Percentiles rank a stretch among this genome's conserved stretches.
These are phyloP conservation scores for Larix kaempferi DNA, from an alignment of 75 land plant species.

Conservation along the genomic window DNA sequence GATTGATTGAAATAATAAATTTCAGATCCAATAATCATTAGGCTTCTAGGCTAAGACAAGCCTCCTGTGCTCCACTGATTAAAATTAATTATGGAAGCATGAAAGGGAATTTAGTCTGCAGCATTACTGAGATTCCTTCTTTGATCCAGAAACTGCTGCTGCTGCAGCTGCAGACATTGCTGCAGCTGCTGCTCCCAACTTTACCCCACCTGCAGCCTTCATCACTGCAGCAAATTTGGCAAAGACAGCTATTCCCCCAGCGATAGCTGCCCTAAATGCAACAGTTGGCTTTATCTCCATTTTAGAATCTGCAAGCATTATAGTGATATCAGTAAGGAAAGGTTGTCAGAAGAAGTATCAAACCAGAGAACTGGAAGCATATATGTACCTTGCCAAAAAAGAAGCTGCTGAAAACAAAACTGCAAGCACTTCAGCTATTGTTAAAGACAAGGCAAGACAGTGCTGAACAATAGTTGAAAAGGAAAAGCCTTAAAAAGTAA, in stretches of 20 bases:
- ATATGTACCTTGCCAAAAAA: neutral
- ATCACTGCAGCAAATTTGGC: slow-evolving; percentile 51
- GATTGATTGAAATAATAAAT: neutral
- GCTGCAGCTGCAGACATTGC: slow-evolving; percentile 66
- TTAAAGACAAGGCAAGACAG: no score
- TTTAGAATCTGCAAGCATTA: slow-evolving; percentile 8
- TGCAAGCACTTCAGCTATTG: neutral
- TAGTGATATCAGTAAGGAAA: neutral
- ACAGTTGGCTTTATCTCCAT: slow-evolving; percentile 55
- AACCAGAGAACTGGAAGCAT: neutral
- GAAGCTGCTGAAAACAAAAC: neutral
- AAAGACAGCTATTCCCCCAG: slow-evolving; percentile 45
- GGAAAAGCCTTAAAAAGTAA: no score
- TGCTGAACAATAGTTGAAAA: no score
- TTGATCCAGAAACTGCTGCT: slow-evolving; percentile 47
- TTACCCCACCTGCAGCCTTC: slow-evolving; percentile 72
- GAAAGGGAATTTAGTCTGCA: neutral
- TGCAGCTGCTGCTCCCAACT: slow-evolving; percentile 63
- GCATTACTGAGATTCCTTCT: slow-evolving; percentile 20
- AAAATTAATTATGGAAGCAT: neutral
- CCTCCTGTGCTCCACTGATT: neutral
- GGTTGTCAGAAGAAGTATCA: neutral
- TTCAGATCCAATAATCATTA: neutral
- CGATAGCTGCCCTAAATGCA: slow-evolving; percentile 43
- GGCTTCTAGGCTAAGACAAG: neutral